Evolutionary conservation across 345 rosid genomes (phyloP), one percentile per base, ranked within the genome.

Genomic region (Bruguiera sexangula): DNA sequence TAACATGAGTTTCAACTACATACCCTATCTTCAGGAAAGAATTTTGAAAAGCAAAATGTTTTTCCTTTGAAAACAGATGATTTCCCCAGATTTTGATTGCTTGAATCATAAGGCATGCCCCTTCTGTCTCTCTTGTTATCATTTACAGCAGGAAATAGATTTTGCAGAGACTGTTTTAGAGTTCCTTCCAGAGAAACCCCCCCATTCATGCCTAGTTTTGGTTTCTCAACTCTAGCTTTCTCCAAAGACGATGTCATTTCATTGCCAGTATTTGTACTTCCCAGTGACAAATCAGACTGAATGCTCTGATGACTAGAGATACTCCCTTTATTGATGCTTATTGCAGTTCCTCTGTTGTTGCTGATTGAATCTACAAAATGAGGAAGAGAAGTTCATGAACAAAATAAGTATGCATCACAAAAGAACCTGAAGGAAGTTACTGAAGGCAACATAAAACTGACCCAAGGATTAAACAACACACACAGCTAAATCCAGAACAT

Each of bases 1-100:
- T 32, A 65, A 69, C 19, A 48, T 34, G 51, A 50, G 68, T 58
- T 65, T 73, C 50, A 76, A 55, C n/a, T 66, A 74, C 91, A 73
- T 85, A 95, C 99, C 88, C 87, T 81, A 68, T 92, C 92, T 79
- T 84, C 83, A 82, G 93, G 94, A 85, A 92, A 92, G 36, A 81
- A 83, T 76, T 73, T 69, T 22, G 96, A 88, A 83, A 92, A 95
- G 77, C 89, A 56, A 80, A 95, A 92, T 64, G n/a, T 77, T 67
- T 82, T 90, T 83, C 96, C 91, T 72, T 70, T 78, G 81, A 92
- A 95, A 76, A 90, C 87, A 64, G 72, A 67, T 65, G 77, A 72
- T 60, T 78, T 80, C 83, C 56, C 73, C 63, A 60, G 60, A 70
- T 63, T 65, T 43, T 75, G 83, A 71, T 66, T 69, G 65, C 54